These are phyloP conservation scores for Magnusiomyces fungicola DNA, from an alignment of 1,139 yeast genomes.

Conservation along the genomic window DNA sequence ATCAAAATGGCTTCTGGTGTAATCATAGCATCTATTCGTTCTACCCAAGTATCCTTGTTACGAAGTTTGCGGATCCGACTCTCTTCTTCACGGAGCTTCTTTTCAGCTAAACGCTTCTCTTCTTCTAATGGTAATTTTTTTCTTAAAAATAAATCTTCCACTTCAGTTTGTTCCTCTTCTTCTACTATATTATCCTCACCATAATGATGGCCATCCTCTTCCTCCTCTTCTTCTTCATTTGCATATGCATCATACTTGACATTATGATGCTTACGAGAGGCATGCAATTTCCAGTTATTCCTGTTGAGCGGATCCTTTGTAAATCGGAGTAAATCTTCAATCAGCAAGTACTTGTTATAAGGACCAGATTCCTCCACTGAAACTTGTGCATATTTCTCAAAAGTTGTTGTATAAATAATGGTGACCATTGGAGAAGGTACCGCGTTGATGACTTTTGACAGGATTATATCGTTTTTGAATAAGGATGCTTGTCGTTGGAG, in stretches of 20 bases:
- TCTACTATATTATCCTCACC: neutral
- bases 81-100: neutral
- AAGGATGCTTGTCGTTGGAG: constrained; percentile 30
- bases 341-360: constrained; percentile 20
- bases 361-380: constrained; percentile 8
- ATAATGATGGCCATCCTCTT: neutral
- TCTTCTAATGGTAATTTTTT: neutral
- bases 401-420: constrained; percentile 24
- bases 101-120: neutral
- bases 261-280: neutral
- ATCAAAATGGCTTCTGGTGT: neutral
- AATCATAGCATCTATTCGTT: neutral
- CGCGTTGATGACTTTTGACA: constrained; percentile 27
- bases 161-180: neutral
- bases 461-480: constrained; percentile 43
- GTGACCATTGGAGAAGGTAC: constrained; percentile 30
- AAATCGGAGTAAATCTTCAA: constrained; percentile 24
- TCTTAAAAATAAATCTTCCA: neutral
- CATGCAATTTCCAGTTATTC: constrained; percentile 21
- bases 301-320: constrained; percentile 25
- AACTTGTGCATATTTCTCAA: constrained; percentile 17
- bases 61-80: neutral
- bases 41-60: neutral
- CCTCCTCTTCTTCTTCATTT: neutral
- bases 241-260: neutral